Percentiles rank a stretch among this genome's conserved stretches.
Evolutionary conservation across 208 protist species (phyloP).

Genomic region (Crithidia fasciculata): DNA sequence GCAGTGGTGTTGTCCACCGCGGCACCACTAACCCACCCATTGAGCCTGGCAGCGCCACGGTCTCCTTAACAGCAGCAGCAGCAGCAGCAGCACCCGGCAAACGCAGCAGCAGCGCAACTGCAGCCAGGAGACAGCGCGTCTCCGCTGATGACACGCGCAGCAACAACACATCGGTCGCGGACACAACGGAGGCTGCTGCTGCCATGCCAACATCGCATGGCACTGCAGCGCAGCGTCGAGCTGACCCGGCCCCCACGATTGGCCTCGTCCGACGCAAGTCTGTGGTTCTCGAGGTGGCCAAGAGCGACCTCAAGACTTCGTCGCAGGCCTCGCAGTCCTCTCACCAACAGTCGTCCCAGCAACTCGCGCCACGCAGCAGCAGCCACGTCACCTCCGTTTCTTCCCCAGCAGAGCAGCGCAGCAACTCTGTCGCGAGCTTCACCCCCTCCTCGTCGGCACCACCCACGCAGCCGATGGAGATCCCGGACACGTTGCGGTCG

Average conservation of each 20-base stretch:
- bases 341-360: not conserved
- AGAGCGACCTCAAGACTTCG: not conserved
- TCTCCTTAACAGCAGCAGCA: not conserved
- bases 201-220: not conserved
- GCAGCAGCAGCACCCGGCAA: not conserved
- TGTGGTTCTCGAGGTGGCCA: not conserved
- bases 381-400: constrained; percentile 1
- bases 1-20: constrained; percentile 1
- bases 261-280: not conserved
- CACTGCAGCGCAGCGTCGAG: not conserved
- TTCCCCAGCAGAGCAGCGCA: not conserved
- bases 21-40: not conserved
- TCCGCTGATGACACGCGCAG: not conserved
- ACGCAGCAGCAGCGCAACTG: not conserved
- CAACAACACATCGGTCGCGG: constrained; percentile 8
- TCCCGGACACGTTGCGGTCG: not conserved
- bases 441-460: not conserved
- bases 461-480: not conserved
- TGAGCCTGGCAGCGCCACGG: not conserved
- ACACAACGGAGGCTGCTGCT: not conserved
- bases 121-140: too few species aligned
- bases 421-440: not conserved
- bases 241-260: constrained; percentile 13
- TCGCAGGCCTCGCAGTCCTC: not conserved
- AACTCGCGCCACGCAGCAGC: not conserved